Evolutionary conservation across 2,329 filamentous ascomycete genomes (phyloP).

Genomic region (Trichoderma koningii): DNA sequence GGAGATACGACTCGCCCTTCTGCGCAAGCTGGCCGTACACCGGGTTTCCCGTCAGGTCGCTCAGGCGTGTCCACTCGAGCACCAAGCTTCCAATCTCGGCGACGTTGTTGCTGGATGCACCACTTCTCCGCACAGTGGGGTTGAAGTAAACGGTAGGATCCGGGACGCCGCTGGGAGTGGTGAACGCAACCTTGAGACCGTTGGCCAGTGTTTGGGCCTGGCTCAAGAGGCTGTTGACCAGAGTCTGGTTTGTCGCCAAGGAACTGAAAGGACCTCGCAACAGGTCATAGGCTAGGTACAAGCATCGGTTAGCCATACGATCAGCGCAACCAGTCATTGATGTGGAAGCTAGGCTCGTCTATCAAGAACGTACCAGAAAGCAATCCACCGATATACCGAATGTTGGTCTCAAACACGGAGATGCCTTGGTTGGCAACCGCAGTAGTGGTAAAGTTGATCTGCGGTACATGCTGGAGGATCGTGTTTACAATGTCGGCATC

Average conservation of each 20-base stretch:
- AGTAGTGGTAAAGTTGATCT: conserved; percentile 69
- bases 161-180: conserved; percentile 74
- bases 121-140: conserved; percentile 51
- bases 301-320: not conserved
- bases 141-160: conserved; percentile 67
- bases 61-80: conserved; percentile 80
- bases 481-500: conserved; percentile 66
- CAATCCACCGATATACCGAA: conserved; percentile 81
- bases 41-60: conserved; percentile 69
- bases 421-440: conserved; percentile 50
- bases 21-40: conserved; percentile 68
- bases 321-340: not conserved
- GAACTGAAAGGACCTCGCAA: conserved; percentile 65
- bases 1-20: conserved; percentile 68
- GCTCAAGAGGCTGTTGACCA: conserved; percentile 61
- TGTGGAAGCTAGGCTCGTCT: not conserved
- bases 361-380: conserved; percentile 60
- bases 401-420: conserved; percentile 87
- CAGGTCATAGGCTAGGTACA: conserved; percentile 63
- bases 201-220: conserved; percentile 72
- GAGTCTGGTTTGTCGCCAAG: conserved; percentile 47
- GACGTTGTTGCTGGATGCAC: conserved; percentile 64
- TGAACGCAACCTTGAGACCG: conserved; percentile 73
- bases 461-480: conserved; percentile 70
- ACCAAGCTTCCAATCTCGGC: conserved; percentile 78